Conservation (phyloP, 2,329 filamentous ascomycete genomes). For the Hypoxylon sp. region DNA sequence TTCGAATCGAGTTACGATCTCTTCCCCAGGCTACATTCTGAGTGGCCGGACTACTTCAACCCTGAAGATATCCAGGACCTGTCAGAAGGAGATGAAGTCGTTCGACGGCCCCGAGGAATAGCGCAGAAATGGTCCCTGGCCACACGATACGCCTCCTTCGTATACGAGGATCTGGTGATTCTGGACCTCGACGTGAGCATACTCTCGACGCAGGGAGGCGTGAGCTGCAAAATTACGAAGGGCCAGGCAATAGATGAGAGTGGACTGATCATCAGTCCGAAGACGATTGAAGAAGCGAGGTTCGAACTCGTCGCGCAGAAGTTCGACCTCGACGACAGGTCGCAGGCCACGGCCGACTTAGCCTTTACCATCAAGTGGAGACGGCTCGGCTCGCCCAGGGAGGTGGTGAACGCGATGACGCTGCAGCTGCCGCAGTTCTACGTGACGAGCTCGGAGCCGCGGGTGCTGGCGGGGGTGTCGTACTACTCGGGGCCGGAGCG, state of each 20-base stretch:
- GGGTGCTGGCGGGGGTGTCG: slow-evolving; percentile 73
- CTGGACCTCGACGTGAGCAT: slow-evolving; percentile 68
- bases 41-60: slow-evolving; percentile 90
- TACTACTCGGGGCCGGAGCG: slow-evolving; percentile 49
- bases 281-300: slow-evolving; percentile 73
- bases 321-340: slow-evolving; percentile 79
- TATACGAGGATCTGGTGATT: slow-evolving; percentile 72
- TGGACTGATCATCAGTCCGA: slow-evolving; percentile 64
- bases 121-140: slow-evolving; percentile 82
- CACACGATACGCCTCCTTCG: slow-evolving; percentile 79
- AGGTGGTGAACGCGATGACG: slow-evolving; percentile 65
- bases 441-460: slow-evolving; percentile 83
- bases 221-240: slow-evolving; percentile 62
- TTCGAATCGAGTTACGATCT: slow-evolving; percentile 95
- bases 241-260: slow-evolving; percentile 49
- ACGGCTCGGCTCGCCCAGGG: slow-evolving; percentile 51
- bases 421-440: slow-evolving; percentile 82
- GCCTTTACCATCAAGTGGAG: slow-evolving; percentile 81
- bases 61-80: slow-evolving; percentile 56
- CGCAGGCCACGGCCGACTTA: slow-evolving; percentile 76
- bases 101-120: slow-evolving; percentile 63
- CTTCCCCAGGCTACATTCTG: slow-evolving; percentile 76
- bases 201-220: slow-evolving; percentile 66
- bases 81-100: slow-evolving; percentile 44
- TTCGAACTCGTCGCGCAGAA: slow-evolving; percentile 82